Conservation (phyloP, 352 stramenopile genomes). For the Phytophthora agathidicida region DNA sequence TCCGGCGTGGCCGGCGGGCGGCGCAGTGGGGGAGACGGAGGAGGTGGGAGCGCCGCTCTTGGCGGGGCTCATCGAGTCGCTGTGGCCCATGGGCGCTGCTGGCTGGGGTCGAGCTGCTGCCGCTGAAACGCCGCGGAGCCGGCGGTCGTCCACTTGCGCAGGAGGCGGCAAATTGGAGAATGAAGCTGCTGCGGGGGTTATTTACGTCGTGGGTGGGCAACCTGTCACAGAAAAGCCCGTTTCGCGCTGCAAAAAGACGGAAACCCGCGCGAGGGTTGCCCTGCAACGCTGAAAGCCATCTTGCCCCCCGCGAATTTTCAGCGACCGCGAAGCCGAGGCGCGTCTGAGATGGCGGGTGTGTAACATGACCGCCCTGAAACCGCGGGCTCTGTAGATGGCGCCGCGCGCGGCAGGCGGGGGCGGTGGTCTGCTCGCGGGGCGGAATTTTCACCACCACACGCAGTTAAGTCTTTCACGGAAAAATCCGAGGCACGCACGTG, state of each 20-base stretch:
- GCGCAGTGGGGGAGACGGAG: constrained; percentile 9
- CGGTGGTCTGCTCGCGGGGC: constrained; percentile 29
- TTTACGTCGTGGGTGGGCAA: constrained; percentile 32
- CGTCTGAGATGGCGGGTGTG: constrained; percentile 47
- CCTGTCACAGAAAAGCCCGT: constrained; percentile 30
- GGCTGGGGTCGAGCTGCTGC: constrained; percentile 10
- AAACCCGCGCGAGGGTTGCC: constrained; percentile 28
- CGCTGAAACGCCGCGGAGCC: constrained; percentile 18
- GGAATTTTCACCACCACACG: constrained; percentile 44
- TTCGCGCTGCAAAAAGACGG: constrained; percentile 35
- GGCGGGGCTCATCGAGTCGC: constrained; percentile 49
- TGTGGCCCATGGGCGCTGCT: constrained; percentile 38
- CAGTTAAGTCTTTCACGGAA: constrained; percentile 43
- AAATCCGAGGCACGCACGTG: constrained; percentile 38
- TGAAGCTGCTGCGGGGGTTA: constrained; percentile 44
- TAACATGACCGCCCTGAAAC: constrained; percentile 30
- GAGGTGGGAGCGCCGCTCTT: constrained; percentile 28
- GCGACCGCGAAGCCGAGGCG: constrained; percentile 6
- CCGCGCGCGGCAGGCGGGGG: constrained; percentile 2
- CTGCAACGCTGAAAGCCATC: constrained; percentile 28
- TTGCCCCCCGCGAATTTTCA: constrained; percentile 30
- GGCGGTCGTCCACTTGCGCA: constrained; percentile 36
- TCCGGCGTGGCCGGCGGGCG: constrained; percentile 8
- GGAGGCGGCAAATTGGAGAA: constrained; percentile 54
- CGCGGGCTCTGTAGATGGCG: constrained; percentile 21